These are phyloP conservation scores for Aspergillus sclerotiicarbonarius DNA, from an alignment of 495 filamentous ascomycete species.

Conservation along the genomic window DNA sequence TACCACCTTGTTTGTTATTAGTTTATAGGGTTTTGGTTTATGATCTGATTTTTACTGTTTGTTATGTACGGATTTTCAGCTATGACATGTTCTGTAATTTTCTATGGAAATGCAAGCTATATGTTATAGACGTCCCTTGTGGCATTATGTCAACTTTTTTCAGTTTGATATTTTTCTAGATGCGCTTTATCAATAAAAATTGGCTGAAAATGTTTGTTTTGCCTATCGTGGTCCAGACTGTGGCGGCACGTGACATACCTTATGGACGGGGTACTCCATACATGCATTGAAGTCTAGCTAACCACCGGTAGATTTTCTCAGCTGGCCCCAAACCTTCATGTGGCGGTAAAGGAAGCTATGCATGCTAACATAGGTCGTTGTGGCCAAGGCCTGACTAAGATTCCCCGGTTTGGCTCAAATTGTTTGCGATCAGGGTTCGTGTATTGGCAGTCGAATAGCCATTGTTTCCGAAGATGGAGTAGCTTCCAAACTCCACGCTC, in stretches of 20 bases:
- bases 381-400: not conserved
- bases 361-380: not conserved
- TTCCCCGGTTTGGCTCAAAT: not conserved
- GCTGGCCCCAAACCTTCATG: not conserved
- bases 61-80: no score
- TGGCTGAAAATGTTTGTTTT: no score
- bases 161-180: no score
- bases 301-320: not conserved
- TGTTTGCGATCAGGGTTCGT: not conserved
- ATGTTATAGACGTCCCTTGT: no score
- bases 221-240: no score
- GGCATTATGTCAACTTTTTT: no score
- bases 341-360: slow-evolving; percentile 2
- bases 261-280: not conserved
- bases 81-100: no score
- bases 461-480: slow-evolving; percentile 10
- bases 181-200: no score
- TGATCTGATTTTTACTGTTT: not conserved
- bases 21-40: not conserved
- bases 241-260: not conserved
- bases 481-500: slow-evolving; percentile 6
- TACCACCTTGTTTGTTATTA: slow-evolving; percentile 3
- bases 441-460: not conserved
- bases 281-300: no score
- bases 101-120: no score